Evolutionary conservation across 495 filamentous ascomycete genomes (phyloP), one percentile per base, ranked within the genome.

Genomic region (Hypoxylon lienhwacheense): DNA sequence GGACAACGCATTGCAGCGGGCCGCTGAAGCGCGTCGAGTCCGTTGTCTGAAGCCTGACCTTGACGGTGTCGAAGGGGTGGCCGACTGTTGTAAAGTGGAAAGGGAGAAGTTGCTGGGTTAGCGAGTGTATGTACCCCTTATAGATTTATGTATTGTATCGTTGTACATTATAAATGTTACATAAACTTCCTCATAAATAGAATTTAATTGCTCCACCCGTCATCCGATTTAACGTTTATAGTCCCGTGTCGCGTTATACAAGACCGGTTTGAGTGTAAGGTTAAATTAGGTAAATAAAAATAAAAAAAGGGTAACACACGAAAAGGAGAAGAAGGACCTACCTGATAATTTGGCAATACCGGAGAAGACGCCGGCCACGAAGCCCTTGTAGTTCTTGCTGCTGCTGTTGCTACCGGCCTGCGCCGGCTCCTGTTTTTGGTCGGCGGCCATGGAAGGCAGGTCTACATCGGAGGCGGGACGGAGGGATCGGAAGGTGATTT

Each of bases 31-130:
- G 89, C 0, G 77, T 67, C 41, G 83, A 66, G 59, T 83, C 72
- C 39, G 87, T 87, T n/a, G 93, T 97, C 68, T 98, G 93, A 15
- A 98, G 76, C 16, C 93, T 88, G 54, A 97, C 91, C 72, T 97
- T 97, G 69, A 97, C 84, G 0, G 92, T 97, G 68, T 97, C 92
- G 76, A 97, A 97, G 57, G 82, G 77, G 66, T 77, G 74, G 56
- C 74, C 74, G 59, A 75, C 76, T 81, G 20, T 17, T 11, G 15
- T n/a, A n/a, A n/a, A n/a, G n/a, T n/a, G n/a, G n/a, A n/a, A n/a
- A n/a, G n/a, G n/a, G n/a, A n/a, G n/a, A n/a, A n/a, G n/a, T n/a
- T n/a, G n/a, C n/a, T n/a, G n/a, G n/a, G n/a, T n/a, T n/a, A n/a
- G n/a, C n/a, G n/a, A n/a, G n/a, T n/a, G n/a, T n/a, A n/a, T n/a